Evolutionary conservation across 495 filamentous ascomycete genomes (phyloP).

Genomic region (Acidomyces sp.): DNA sequence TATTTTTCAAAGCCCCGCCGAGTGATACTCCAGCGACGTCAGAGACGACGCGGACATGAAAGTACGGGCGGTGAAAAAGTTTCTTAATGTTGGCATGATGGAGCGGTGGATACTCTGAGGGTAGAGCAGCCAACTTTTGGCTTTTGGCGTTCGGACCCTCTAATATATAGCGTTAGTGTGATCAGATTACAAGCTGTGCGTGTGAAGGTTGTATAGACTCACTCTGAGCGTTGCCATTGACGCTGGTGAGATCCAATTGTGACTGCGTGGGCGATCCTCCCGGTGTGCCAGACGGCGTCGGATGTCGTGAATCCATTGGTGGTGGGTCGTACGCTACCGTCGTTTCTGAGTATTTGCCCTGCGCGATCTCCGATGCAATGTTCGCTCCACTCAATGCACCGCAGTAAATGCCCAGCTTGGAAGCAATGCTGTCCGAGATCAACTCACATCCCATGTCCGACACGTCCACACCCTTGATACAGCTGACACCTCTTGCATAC

Average conservation of each 20-base stretch:
- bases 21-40: conserved; percentile 95
- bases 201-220: no score
- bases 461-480: conserved; percentile 96
- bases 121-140: conserved; percentile 55
- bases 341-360: conserved; percentile 91
- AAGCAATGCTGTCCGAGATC: conserved; percentile 90
- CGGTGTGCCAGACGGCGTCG: conserved; percentile 41
- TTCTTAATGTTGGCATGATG: conserved; percentile 64
- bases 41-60: conserved; percentile 82
- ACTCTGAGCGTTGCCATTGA: conserved; percentile 31
- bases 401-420: conserved; percentile 85
- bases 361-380: conserved; percentile 88
- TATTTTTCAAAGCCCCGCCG: conserved; percentile 91
- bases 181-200: no score
- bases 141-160: conserved; percentile 1
- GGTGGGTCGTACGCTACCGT: conserved; percentile 95
- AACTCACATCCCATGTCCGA: conserved; percentile 65
- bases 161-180: no score
- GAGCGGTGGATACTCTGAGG: conserved; percentile 65
- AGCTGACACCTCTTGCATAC: conserved; percentile 86
- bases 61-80: conserved; percentile 94
- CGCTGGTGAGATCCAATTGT: conserved; percentile 39
- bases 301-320: conserved; percentile 58
- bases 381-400: conserved; percentile 94
- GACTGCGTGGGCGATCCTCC: conserved; percentile 42